These are phyloP conservation scores for Trametes elegans DNA, from an alignment of 768 basidiomycete species.

Conservation along the genomic window DNA sequence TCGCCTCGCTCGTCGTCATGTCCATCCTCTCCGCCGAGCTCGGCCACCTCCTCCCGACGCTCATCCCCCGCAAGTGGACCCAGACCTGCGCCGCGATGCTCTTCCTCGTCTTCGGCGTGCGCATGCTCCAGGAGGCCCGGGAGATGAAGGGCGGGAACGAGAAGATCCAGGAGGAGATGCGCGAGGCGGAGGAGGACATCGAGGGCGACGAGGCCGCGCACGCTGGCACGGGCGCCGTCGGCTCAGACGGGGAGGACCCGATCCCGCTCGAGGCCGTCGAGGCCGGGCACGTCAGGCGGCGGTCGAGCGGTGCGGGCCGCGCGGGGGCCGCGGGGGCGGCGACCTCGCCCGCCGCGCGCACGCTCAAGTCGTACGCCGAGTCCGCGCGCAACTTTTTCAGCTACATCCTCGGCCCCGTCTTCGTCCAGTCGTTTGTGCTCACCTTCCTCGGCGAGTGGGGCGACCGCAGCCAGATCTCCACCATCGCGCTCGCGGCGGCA, in stretches of 20 bases:
- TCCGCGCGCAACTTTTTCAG: slow-evolving; percentile 81
- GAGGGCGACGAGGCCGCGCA: slow-evolving; percentile 68
- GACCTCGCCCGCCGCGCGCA: slow-evolving; percentile 19
- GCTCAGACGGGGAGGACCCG: slow-evolving; percentile 33
- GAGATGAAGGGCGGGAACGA: slow-evolving; percentile 75
- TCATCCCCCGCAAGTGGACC: slow-evolving; percentile 66
- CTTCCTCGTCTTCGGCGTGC: slow-evolving; percentile 87
- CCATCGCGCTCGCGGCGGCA: slow-evolving; percentile 92
- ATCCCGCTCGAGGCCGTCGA: slow-evolving; percentile 79
- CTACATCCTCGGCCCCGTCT: slow-evolving; percentile 85
- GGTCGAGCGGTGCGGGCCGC: slow-evolving; percentile 16
- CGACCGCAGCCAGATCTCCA: slow-evolving; percentile 95
- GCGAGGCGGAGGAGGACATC: slow-evolving; percentile 94
- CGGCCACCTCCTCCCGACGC: slow-evolving; percentile 83
- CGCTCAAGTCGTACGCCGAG: slow-evolving; percentile 40
- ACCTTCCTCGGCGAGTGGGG: slow-evolving; percentile 99
- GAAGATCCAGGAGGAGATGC: slow-evolving; percentile 92
- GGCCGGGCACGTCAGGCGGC: slow-evolving; percentile 33
- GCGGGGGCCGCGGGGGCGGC: too few species aligned
- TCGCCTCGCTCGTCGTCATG: slow-evolving; percentile 88
- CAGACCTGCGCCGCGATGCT: slow-evolving; percentile 65
- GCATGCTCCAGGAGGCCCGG: slow-evolving; percentile 85
- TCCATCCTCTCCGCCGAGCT: slow-evolving; percentile 90
- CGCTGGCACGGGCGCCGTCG: slow-evolving; percentile 39
- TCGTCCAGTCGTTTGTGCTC: slow-evolving; percentile 91